These are phyloP conservation scores for Fusarium oligoseptatum DNA, from an alignment of 2,329 filamentous ascomycete species.

Conservation along the genomic window DNA sequence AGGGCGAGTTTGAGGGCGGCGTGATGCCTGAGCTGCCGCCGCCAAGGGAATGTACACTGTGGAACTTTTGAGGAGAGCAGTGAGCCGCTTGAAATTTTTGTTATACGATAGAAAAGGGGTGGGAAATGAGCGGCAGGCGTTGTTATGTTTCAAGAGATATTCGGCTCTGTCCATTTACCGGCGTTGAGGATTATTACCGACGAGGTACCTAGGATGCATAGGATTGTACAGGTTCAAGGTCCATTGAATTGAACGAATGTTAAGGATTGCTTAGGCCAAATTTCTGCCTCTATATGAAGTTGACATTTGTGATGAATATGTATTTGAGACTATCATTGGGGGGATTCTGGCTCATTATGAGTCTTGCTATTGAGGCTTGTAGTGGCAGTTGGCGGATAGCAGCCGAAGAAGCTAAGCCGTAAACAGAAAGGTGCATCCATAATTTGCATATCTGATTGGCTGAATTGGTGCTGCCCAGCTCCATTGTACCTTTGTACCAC, in stretches of 20 bases:
- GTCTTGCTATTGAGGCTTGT: background rate
- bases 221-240: slow-evolving; percentile 16
- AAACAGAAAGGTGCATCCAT: background rate
- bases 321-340: background rate
- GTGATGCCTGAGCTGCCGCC: slow-evolving; percentile 84
- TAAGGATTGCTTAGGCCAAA: background rate
- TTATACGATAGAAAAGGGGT: slow-evolving; percentile 67
- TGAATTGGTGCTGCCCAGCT: background rate
- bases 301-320: background rate
- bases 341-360: background rate
- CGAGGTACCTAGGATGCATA: slow-evolving; percentile 19
- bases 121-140: slow-evolving; percentile 26
- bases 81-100: slow-evolving; percentile 53
- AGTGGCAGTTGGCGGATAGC: background rate
- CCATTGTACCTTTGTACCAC: slow-evolving; percentile 17
- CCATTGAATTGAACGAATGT: background rate
- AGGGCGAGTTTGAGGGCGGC: slow-evolving; percentile 77
- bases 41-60: slow-evolving; percentile 79
- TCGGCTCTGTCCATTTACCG: slow-evolving; percentile 29
- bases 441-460: slow-evolving; percentile 19
- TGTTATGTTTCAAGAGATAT: slow-evolving; percentile 33
- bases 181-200: slow-evolving; percentile 31
- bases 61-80: slow-evolving; percentile 71
- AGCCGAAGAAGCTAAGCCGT: background rate
- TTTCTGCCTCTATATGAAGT: background rate